Conservation (phyloP, 164 flowering plant genomes). For the Malania oleifera region DNA sequence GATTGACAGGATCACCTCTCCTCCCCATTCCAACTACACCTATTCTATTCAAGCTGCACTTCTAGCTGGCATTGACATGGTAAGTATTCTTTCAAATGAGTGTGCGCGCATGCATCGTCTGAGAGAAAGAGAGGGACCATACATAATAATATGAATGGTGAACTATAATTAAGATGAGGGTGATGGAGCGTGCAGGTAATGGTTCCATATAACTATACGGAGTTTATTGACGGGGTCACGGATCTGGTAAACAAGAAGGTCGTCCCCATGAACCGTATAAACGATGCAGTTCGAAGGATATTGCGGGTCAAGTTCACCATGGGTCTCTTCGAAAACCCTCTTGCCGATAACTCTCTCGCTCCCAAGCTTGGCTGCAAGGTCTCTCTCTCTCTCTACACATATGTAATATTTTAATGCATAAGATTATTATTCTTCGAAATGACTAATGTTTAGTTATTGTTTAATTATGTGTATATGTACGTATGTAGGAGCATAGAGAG, state of each 20-base stretch:
- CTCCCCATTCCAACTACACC: background rate
- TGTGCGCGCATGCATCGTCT: background rate
- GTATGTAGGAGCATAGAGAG: constrained; percentile 20
- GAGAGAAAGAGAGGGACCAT: background rate
- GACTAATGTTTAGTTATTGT: too few species aligned
- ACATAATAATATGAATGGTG: background rate
- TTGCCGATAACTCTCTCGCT: constrained; percentile 5
- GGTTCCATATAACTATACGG: background rate
- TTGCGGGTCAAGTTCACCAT: constrained; percentile 17
- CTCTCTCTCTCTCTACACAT: too few species aligned
- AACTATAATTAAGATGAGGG: too few species aligned
- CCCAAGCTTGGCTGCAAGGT: constrained; percentile 12
- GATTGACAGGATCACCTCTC: background rate
- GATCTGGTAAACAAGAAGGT: background rate
- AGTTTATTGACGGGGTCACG: background rate
- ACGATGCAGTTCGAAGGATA: background rate
- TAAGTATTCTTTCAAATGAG: background rate
- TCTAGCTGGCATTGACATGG: background rate
- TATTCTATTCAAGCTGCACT: background rate
- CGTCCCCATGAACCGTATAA: background rate
- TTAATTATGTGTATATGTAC: background rate
- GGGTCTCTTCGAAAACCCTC: constrained; percentile 16
- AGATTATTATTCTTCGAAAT: background rate
- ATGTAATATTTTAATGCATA: too few species aligned
- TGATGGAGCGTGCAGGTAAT: background rate